Evolutionary conservation across 306 rosid species (phyloP), one percentile per base, ranked within the genome.

Genomic region (Begonia peltatifolia): DNA sequence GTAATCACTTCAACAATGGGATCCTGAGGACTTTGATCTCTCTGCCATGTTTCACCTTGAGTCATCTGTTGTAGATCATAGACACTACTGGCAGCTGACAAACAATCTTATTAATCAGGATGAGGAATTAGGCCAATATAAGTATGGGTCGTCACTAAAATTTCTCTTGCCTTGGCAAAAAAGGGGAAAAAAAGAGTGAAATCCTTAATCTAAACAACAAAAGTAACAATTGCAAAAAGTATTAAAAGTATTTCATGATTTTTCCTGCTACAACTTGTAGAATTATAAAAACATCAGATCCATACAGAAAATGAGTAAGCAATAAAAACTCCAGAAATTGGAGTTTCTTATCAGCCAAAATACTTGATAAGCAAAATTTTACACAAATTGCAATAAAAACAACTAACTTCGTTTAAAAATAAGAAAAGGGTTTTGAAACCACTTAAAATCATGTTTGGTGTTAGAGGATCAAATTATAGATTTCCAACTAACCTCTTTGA

Each of bases 1-100:
- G 97, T 82, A 77, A 89, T 67, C 68, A 85, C 95, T 73, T 89
- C 97, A 15, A 82, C 94, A 68, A 73, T 48, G 56, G 94, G 94
- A 60, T 76, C 82, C 70, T 83, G 68, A 69, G 76, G 57, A 76
- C 73, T 74, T 72, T 50, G 81, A 59, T 73, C 77, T 62, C 77
- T 79, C 75, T 77, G 76, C 76, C 74, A 80, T 64, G 76, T 62
- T 50, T 71, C 84, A 73, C 71, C 82, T 80, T 64, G 80, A 61
- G 63, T 79, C 63, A 56, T 74, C 82, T 52, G 68, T 78, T 74
- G 81, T 57, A 66, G 68, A 80, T 76, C 70, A 79, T 76, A 74
- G 57, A 60, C 47, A 76, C 71, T 84, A 82, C 76, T 73, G 80
- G 71, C 66, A 69, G 56, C 97, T 89, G 95, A 54, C 66, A 89